Evolutionary conservation across 2,329 filamentous ascomycete species (phyloP), one percentile per base, ranked within the genome.

Genomic region (Sporothrix dimorphospora): DNA sequence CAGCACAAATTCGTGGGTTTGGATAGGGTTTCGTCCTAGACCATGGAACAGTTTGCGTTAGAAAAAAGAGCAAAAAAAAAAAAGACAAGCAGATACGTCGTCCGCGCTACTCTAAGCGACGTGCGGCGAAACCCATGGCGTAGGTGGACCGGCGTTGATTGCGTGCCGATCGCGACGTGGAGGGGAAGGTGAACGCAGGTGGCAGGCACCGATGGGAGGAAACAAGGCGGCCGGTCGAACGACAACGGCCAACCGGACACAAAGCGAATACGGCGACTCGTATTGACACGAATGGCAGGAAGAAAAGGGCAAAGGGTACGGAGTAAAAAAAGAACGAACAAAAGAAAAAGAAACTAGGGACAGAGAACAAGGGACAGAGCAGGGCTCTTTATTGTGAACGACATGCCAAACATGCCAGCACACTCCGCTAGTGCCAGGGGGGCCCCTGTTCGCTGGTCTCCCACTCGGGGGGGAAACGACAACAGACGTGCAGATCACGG

Each of bases 351-450:
- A 42, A 14, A 42, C 40, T 2, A 4, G 12, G 30, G 47, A 9
- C 45, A 4, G 11, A 49, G 24, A 63, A n/a, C 6, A 6, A 59
- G 55, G 30, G 55, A 16, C 47, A 51, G 30, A 51, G 38, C 63
- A 38, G 65, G 42, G 42, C 63, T 40, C 65, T 68, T 40, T 68
- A 68, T 68, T 68, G 65, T 68, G 65, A 68, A 68, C 45, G 47
- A 40, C 65, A 68, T 68, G 65, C 65, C 65, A 67, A 34, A 34
- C 30, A 68, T 55, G 47, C 65, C 65, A 68, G 27, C 34, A 42
- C 38, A 24, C 47, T 65, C 40, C 40, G 30, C 65, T 51, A 51
- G 45, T 67, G 65, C 40, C 24, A 3, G 3, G 42, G 61, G 24
- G 21, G 40, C 24, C 63, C 42, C 40, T 16, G 11, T 24, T 9